phyloP scores from a whole-genome alignment of 768 basidiomycete genomes.

The Suillus spraguei region DNA sequence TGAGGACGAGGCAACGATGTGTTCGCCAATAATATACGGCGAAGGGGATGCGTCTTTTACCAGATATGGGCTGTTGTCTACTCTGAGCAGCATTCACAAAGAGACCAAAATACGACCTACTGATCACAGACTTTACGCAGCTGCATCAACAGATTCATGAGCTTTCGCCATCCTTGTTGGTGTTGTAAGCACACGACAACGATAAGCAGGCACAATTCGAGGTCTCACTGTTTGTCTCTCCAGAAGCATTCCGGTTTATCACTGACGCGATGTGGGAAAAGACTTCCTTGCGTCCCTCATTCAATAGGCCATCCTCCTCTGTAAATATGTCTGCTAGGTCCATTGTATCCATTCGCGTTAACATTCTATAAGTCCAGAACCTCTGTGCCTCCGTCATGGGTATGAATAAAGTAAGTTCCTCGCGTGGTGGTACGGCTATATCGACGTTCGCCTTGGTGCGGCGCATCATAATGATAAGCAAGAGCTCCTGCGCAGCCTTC shows the following conservation, averaged over 20 bases:
- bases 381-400: slow-evolving; percentile 61
- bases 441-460: slow-evolving; percentile 58
- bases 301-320: slow-evolving; percentile 28
- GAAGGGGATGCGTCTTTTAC: slow-evolving; percentile 50
- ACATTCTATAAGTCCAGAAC: slow-evolving; percentile 61
- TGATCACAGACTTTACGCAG: slow-evolving; percentile 73
- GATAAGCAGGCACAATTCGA: background rate
- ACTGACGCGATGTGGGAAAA: slow-evolving; percentile 41
- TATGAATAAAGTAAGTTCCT: slow-evolving; percentile 58
- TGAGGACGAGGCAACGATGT: slow-evolving; percentile 56
- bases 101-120: slow-evolving; percentile 33
- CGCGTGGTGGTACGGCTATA: slow-evolving; percentile 53
- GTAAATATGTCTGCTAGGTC: slow-evolving; percentile 53
- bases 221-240: slow-evolving; percentile 33
- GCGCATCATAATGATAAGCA: slow-evolving; percentile 58
- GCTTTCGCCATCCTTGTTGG: slow-evolving; percentile 51
- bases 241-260: slow-evolving; percentile 34
- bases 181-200: background rate
- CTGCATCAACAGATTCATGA: slow-evolving; percentile 75
- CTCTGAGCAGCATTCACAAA: slow-evolving; percentile 11
- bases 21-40: slow-evolving; percentile 54
- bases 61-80: slow-evolving; percentile 50
- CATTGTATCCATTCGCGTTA: slow-evolving; percentile 52
- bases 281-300: slow-evolving; percentile 43
- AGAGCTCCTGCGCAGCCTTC: slow-evolving; percentile 47